phyloP scores from a whole-genome alignment of 345 rosid species.

The Erucastrum elatum region DNA sequence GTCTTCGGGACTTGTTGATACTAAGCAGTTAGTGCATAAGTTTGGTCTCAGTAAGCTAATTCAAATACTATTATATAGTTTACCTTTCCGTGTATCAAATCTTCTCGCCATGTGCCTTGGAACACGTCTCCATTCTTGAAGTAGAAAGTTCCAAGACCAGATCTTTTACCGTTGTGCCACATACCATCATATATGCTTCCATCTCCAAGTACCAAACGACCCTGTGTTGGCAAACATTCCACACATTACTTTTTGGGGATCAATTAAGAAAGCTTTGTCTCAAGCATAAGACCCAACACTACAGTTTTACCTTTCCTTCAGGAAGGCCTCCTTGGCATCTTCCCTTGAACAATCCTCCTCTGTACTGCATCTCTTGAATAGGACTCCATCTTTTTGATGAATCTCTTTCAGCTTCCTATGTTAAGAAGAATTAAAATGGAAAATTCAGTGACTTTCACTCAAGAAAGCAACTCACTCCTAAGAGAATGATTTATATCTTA shows the following conservation, averaged over 20 bases:
- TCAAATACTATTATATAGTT: conserved; percentile 1
- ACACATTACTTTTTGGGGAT: conserved; percentile 21
- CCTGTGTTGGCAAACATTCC: conserved; percentile 47
- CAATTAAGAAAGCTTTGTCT: conserved; percentile 11
- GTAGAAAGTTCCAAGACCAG: conserved; percentile 85
- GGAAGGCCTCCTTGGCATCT: conserved; percentile 98
- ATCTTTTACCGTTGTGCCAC: conserved; percentile 95
- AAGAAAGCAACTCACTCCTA: background rate
- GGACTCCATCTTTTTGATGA: conserved; percentile 88
- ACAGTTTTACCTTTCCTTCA: conserved; percentile 79
- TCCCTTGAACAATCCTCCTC: conserved; percentile 84
- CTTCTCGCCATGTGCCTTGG: conserved; percentile 99
- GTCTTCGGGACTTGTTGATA: background rate
- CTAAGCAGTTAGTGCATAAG: conserved; percentile 1
- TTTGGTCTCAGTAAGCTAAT: conserved; percentile 8
- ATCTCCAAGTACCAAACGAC: conserved; percentile 69
- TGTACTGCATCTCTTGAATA: conserved; percentile 77
- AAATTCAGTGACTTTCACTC: background rate
- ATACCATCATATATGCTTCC: conserved; percentile 91
- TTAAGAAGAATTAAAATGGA: conserved; percentile 8
- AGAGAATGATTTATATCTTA: background rate
- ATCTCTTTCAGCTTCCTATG: conserved; percentile 87
- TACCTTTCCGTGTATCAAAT: conserved; percentile 96
- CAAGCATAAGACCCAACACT: conserved; percentile 1
- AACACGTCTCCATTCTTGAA: conserved; percentile 93